Evolutionary conservation across 176 grass and related monocot species (phyloP).

Genomic region (Urochloa ruziziensis): DNA sequence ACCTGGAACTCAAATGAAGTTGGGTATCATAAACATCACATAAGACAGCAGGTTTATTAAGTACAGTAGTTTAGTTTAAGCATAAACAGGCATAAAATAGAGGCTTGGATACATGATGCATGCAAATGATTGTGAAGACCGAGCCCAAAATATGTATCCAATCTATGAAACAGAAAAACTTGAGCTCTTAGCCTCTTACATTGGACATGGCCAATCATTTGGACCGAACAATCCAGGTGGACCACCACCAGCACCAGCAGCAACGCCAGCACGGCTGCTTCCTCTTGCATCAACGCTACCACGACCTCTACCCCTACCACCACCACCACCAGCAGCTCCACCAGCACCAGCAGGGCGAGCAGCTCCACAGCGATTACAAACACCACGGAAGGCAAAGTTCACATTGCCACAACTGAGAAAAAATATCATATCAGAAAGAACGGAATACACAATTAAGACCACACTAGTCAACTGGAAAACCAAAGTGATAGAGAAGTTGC

Average conservation of each 20-base stretch:
- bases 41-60: neutral
- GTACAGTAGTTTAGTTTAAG: neutral
- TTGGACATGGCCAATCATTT: slow-evolving; percentile 96
- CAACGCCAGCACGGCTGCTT: slow-evolving; percentile 43
- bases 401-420: slow-evolving; percentile 81
- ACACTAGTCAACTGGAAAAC: slow-evolving; percentile 24
- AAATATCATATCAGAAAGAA: slow-evolving; percentile 39
- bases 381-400: slow-evolving; percentile 85
- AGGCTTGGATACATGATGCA: neutral
- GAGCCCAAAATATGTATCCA: neutral
- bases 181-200: slow-evolving; percentile 49
- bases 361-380: slow-evolving; percentile 77
- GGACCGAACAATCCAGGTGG: slow-evolving; percentile 94
- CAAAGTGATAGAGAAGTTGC: slow-evolving; percentile 49
- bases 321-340: slow-evolving; percentile 47
- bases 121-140: neutral
- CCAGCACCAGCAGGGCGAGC: slow-evolving; percentile 69
- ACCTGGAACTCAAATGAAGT: slow-evolving; percentile 54
- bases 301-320: slow-evolving; percentile 61
- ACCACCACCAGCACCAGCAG: slow-evolving; percentile 59
- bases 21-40: neutral
- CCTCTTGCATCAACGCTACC: slow-evolving; percentile 36
- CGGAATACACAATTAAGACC: neutral
- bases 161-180: neutral
- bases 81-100: neutral